A percentile compares a stretch with the other conserved stretches of the same genome.
Evolutionary conservation across 805 yeast species (phyloP).

Genomic region (Pichia pseudocactophila): DNA sequence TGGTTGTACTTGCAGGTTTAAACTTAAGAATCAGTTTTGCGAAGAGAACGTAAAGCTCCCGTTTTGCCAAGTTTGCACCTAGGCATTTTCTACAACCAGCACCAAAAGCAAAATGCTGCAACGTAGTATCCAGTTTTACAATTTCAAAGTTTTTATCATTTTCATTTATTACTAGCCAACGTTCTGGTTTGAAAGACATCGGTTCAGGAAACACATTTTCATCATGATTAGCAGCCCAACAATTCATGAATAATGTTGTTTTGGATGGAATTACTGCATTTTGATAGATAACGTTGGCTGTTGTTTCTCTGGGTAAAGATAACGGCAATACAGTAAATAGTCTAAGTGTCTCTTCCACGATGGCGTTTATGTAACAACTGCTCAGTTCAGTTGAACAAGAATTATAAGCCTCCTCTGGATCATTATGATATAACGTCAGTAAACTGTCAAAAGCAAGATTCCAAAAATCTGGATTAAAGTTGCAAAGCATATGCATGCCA

Average conservation of each 20-base stretch:
- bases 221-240: slow-evolving; percentile 67
- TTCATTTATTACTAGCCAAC: slow-evolving; percentile 24
- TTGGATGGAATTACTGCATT: slow-evolving; percentile 41
- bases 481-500: slow-evolving; percentile 44
- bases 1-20: slow-evolving; percentile 2
- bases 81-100: slow-evolving; percentile 67
- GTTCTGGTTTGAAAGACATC: slow-evolving; percentile 39
- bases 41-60: slow-evolving; percentile 53
- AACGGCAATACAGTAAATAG: slow-evolving; percentile 59
- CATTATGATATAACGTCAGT: slow-evolving; percentile 29
- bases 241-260: slow-evolving; percentile 54
- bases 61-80: slow-evolving; percentile 55
- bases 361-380: slow-evolving; percentile 46
- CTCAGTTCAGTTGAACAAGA: slow-evolving; percentile 19
- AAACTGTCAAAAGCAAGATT: slow-evolving; percentile 31
- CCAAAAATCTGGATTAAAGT: slow-evolving; percentile 36
- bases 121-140: not conserved
- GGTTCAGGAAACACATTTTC: slow-evolving; percentile 34
- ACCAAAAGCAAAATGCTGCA: slow-evolving; percentile 51
- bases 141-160: not conserved
- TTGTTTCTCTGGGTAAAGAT: slow-evolving; percentile 53
- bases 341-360: slow-evolving; percentile 55
- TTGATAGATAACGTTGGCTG: slow-evolving; percentile 37
- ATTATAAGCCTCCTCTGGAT: slow-evolving; percentile 19
- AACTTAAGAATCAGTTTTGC: slow-evolving; percentile 44